Evolutionary conservation across 2,329 filamentous ascomycete species (phyloP).

Genomic region (Exophiala oligosperma): DNA sequence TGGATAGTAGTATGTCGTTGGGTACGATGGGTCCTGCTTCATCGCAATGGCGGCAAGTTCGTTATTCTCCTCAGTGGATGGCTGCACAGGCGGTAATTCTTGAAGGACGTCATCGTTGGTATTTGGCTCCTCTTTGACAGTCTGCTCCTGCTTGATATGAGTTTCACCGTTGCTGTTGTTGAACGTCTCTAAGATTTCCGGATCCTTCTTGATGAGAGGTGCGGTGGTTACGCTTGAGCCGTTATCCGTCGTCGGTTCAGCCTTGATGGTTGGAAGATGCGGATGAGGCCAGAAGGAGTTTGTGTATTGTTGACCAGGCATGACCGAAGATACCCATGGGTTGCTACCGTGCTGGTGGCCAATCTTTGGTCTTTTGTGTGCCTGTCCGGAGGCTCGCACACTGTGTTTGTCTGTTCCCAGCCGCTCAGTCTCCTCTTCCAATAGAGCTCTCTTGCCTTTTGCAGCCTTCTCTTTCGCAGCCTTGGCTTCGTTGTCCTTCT

Average conservation of each 20-base stretch:
- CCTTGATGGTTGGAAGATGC: not conserved
- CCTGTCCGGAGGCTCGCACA: conserved; percentile 2
- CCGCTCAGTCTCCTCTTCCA: conserved; percentile 13
- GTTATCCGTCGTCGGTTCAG: conserved; percentile 3
- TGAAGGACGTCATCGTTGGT: not conserved
- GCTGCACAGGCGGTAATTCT: not conserved
- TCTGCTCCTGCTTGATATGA: not conserved
- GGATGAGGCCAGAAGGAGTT: conserved; percentile 11
- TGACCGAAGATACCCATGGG: not conserved
- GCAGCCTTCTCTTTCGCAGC: conserved; percentile 14
- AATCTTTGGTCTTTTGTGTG: conserved; percentile 19
- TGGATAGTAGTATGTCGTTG: not conserved
- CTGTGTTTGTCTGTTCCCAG: conserved; percentile 4
- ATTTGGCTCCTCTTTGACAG: conserved; percentile 3
- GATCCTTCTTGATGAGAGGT: conserved; percentile 18
- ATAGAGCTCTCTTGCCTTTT: conserved; percentile 6
- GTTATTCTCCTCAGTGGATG: not conserved
- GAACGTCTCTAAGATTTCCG: not conserved
- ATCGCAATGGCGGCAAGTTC: not conserved
- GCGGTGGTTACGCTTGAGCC: not conserved
- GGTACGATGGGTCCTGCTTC: not conserved
- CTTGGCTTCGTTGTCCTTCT: conserved; percentile 19
- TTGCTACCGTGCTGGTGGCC: conserved; percentile 9
- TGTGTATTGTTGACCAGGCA: conserved; percentile 1
- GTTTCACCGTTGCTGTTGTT: not conserved